A percentile compares a stretch with the other conserved stretches of the same genome.
Conservation (phyloP, 305 asterid species). For the Fraxinus platypoda region DNA sequence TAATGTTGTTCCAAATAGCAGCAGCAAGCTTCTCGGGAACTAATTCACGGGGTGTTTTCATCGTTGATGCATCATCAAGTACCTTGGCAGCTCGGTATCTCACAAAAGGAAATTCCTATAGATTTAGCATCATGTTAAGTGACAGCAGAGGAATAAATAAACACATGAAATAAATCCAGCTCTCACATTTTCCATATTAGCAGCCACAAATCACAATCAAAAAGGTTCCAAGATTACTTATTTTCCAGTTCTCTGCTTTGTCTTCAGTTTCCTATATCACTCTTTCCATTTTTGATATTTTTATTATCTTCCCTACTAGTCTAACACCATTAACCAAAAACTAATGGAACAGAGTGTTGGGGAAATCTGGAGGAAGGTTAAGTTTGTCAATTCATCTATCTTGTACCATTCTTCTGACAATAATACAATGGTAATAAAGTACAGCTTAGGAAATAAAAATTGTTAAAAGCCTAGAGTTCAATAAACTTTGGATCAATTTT, state of each 20-base stretch:
- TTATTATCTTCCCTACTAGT: background rate
- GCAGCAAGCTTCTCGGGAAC: conserved; percentile 81
- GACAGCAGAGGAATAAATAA: conserved; percentile 1
- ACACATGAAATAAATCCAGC: conserved; percentile 4
- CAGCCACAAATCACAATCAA: background rate
- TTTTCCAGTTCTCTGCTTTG: background rate
- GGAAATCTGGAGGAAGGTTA: background rate
- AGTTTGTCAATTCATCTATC: background rate
- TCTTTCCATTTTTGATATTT: background rate
- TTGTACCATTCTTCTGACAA: background rate
- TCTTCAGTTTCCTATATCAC: background rate
- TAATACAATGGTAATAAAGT: background rate
- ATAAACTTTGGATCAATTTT: background rate
- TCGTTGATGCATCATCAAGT: conserved; percentile 35
- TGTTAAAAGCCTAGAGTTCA: background rate
- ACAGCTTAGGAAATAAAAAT: background rate
- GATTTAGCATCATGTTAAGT: conserved; percentile 26
- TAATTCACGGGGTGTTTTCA: conserved; percentile 49
- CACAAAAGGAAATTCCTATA: conserved; percentile 91
- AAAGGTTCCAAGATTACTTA: background rate
- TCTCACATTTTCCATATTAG: conserved; percentile 8
- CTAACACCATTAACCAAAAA: background rate
- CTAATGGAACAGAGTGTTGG: background rate
- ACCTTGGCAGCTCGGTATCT: conserved; percentile 70
- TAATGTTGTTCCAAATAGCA: conserved; percentile 67